Evolutionary conservation across 345 rosid species (phyloP), one percentile per base, ranked within the genome.

Genomic region (Corchorus olitorius): DNA sequence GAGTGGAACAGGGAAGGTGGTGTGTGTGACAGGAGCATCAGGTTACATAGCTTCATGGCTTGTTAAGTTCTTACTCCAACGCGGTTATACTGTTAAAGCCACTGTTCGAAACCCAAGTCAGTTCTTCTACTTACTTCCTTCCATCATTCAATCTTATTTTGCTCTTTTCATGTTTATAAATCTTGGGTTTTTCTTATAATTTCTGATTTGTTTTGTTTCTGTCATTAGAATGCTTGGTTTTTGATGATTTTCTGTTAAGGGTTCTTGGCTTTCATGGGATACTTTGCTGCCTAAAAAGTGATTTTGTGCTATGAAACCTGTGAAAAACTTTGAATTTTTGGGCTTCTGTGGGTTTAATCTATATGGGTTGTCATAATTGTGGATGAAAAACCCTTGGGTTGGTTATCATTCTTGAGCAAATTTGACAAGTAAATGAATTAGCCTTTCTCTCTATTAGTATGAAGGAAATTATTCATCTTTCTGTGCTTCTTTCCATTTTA

Each of bases 1-100:
- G 87, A 77, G 68, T 65, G 69, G 62, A 41, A 33, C 27, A 15
- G 75, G 60, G 45, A 69, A 83, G 59, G 83, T 85, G 67, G 90
- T 85, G 10, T 83, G 89, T 55, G 87, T 89, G 72, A 89, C 85
- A 13, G 89, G 89, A 72, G 90, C 85, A 48, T 85, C 87, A 12
- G 88, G 89, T 20, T 88, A 46, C 82, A 54, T 86, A 37, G 92
- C 87, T 2, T 85, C 88, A 58, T 84, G 92, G 90, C 74, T 89
- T 34, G 86, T 89, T 11, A 89, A 89, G 83, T 78, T 78, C 41
- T 69, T 87, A 66, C 92, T 89, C 13, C 77, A 50, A 62, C 87
- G 78, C 43, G 86, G 85, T 74, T 87, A 87, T 83, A 82, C 79
- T 45, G 90, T 84, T 60, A 85, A 66, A 50, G 88, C 86, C 65